Evolutionary conservation across 139 green algal genomes (phyloP), one percentile per base, ranked within the genome.

Genomic region (Microglena sp.): DNA sequence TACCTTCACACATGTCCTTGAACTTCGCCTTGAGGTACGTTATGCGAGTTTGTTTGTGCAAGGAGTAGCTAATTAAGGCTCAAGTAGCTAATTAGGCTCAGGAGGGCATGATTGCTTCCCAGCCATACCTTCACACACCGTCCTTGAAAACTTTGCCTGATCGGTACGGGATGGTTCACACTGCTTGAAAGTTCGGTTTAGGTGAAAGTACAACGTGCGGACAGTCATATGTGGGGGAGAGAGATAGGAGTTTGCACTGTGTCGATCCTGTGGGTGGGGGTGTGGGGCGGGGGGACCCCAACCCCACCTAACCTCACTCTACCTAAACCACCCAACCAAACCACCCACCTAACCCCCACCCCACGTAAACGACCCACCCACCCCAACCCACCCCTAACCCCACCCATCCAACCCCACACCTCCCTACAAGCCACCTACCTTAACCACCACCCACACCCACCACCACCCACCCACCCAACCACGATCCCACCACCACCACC

Each of bases 111-210:
- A 93, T 99, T 45, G 70, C 81, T n/a, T 62, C 89, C 92, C 34
- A 99, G 99, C 77, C 94, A 99, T 88, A 99, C 94, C 33, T 90
- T 91, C 71, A 99, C 94, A 4, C 94, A 99, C 81, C 78, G 97
- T 6, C 84, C 99, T n/a, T n/a, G n/a, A n/a, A 54, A 99, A 99
- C 82, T 89, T 80, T 57, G 94, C 87, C 18, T 82, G n/a, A n/a
- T 99, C 60, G 69, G 84, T 68, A 76, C 57, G 30, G 46, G 22
- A 27, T 18, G n/a, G n/a, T n/a, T n/a, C n/a, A n/a, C n/a, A 24
- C 8, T 1, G n/a, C 32, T 0, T 11, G 22, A 53, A 75, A 28
- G 71, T 70, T 54, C 2, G 34, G 18, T 50, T 15, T 15, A 50
- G 18, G 15, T 4, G 33, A 24, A n/a, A n/a, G n/a, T n/a, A n/a